Base-by-base conservation (phyloP, 2,329 filamentous ascomycete species). In the Thelonectria blattea region DNA sequence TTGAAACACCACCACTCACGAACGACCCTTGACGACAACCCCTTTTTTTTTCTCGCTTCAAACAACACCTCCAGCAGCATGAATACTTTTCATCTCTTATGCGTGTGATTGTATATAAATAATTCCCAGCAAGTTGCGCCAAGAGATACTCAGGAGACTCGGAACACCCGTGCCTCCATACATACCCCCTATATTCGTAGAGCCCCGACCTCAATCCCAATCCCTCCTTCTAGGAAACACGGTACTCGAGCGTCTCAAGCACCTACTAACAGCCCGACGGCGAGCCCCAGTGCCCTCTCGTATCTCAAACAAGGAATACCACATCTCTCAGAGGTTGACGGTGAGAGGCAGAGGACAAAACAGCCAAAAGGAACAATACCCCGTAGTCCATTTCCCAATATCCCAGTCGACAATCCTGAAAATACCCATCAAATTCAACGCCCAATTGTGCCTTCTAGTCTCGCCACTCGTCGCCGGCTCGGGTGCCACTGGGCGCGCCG, bases 391-490 rank as follows among this genome's bases (percentile, higher is more conserved):
- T 34, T 57, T 55, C 53, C 54, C 24, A 47, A 58, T 55, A 45
- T 50, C 52, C 41, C 37, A 43, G 50, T 47, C 39, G 24, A 54
- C 46, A 61, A 51, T 48, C 59, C 22, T 20, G 50, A 47, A 30
- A 61, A 51, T 22, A 45, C 12, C 30, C 20, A 52, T 24, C 20
- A 47, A 17, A 47, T 22, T 52, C 22, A 56, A 54, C 47, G 51
- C 54, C 51, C 39, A 20, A 27, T 24, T 14, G 30, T 18, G 22
- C 1, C 10, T 11, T 58, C 62, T 68, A 79, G 55, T 79, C 77
- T 22, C 75, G 71, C 81, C 81, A 83, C 61, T 81, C 81, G 54
- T 81, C 77, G 12, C 80, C 80, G n/a, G 72, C 76, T 32, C 76
- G 73, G n/a, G 83, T 72, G 3, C 77, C 80, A 46, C 71, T 76